These are phyloP conservation scores for Kwoniella mangroviensis DNA, from an alignment of 768 basidiomycete species.

Conservation along the genomic window DNA sequence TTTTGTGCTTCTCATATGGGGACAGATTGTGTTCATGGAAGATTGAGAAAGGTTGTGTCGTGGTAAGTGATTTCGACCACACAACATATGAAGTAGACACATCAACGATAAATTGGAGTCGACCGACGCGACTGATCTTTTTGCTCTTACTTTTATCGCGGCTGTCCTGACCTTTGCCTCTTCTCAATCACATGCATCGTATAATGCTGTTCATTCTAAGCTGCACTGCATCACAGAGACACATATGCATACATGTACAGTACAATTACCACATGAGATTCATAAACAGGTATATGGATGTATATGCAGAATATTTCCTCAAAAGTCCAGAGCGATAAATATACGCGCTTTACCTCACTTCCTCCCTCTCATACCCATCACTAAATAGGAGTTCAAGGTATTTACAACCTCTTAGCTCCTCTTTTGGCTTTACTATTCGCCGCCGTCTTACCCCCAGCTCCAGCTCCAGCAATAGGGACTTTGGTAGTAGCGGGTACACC, in stretches of 20 bases:
- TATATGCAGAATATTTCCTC: background rate
- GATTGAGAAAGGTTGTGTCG: too few species aligned
- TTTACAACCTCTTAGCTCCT: constrained; percentile 44
- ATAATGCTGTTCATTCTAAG: background rate
- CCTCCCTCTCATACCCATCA: too few species aligned
- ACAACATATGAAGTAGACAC: too few species aligned
- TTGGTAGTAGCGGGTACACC: constrained; percentile 1
- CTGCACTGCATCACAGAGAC: background rate
- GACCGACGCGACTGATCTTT: too few species aligned
- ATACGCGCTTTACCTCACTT: too few species aligned
- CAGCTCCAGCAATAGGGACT: constrained; percentile 1
- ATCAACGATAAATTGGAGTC: too few species aligned
- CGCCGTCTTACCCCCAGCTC: constrained; percentile 15
- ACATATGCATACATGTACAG: constrained; percentile 1
- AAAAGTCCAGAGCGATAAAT: background rate
- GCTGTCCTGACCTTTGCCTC: background rate
- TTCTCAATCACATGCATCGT: background rate
- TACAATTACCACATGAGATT: background rate
- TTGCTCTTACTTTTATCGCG: too few species aligned
- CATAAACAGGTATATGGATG: background rate
- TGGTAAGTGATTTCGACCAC: too few species aligned
- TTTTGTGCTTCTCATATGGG: too few species aligned
- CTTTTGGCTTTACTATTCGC: constrained; percentile 44
- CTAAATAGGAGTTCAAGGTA: too few species aligned
- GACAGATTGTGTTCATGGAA: too few species aligned